Conservation (phyloP, 805 yeast species). For the Cyberlindnera mycetangii region DNA sequence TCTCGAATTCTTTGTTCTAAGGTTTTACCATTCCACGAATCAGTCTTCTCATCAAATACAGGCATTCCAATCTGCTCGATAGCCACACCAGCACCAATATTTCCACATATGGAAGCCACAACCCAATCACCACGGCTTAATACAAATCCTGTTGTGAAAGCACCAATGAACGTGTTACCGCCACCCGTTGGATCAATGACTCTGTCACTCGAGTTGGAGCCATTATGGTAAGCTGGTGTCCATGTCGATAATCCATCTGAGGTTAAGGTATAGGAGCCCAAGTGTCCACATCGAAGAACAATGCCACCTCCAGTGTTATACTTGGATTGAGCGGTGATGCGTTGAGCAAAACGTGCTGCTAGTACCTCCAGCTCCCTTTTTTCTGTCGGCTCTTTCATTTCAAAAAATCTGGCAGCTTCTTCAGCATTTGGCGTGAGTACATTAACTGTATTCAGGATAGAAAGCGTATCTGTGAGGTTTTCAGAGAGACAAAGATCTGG, state of each 20-base stretch:
- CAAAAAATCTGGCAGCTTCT: slow-evolving; percentile 71
- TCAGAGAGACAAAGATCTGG: slow-evolving; percentile 69
- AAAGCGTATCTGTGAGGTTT: slow-evolving; percentile 36
- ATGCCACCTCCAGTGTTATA: slow-evolving; percentile 40
- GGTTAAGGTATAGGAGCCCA: slow-evolving; percentile 58
- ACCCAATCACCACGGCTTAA: slow-evolving; percentile 45
- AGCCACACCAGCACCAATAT: slow-evolving; percentile 75
- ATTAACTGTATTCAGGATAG: slow-evolving; percentile 44
- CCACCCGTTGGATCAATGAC: slow-evolving; percentile 94
- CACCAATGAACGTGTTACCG: slow-evolving; percentile 89
- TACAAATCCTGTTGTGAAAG: slow-evolving; percentile 60
- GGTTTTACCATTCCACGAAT: slow-evolving; percentile 58
- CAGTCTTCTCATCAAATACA: slow-evolving; percentile 28
- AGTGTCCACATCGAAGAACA: slow-evolving; percentile 72
- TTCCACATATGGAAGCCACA: slow-evolving; percentile 63
- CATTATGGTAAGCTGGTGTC: slow-evolving; percentile 74
- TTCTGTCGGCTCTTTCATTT: slow-evolving; percentile 40
- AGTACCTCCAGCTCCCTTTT: slow-evolving; percentile 40
- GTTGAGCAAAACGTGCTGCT: slow-evolving; percentile 39
- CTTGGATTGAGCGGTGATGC: slow-evolving; percentile 35
- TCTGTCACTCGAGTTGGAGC: slow-evolving; percentile 29
- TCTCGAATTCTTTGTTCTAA: slow-evolving; percentile 42
- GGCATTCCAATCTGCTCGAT: slow-evolving; percentile 84
- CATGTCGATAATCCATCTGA: slow-evolving; percentile 32
- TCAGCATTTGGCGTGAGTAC: slow-evolving; percentile 81